Evolutionary conservation across 768 basidiomycete genomes (phyloP).

Genomic region (Leccinum sublutescens): DNA sequence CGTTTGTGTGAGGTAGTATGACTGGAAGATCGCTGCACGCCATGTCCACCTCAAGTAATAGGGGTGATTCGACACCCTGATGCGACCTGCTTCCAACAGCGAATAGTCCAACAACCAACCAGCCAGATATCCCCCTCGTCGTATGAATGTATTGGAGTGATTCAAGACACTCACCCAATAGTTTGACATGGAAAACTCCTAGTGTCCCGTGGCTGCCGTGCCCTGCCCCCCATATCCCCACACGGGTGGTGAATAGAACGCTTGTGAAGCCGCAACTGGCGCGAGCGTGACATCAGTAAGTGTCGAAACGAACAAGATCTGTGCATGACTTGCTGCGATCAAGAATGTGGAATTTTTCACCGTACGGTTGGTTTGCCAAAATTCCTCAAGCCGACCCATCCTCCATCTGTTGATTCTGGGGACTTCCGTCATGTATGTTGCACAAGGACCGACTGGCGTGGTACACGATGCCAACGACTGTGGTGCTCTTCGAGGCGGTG

Average conservation of each 20-base stretch:
- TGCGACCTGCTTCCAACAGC: background rate
- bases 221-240: slow-evolving; percentile 2
- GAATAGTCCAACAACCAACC: slow-evolving; percentile 5
- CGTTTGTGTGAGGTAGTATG: slow-evolving; percentile 29
- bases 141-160: slow-evolving; percentile 28
- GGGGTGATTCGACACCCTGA: slow-evolving; percentile 2
- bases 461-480: slow-evolving; percentile 1
- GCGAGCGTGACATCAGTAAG: slow-evolving; percentile 21
- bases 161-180: slow-evolving; percentile 31
- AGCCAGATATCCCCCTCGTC: slow-evolving; percentile 21
- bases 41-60: slow-evolving; percentile 8
- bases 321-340: slow-evolving; percentile 22
- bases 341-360: slow-evolving; percentile 28
- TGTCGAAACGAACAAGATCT: slow-evolving; percentile 21
- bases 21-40: slow-evolving; percentile 12
- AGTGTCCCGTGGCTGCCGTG: slow-evolving; percentile 1
- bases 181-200: slow-evolving; percentile 15
- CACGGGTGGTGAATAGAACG: slow-evolving; percentile 12
- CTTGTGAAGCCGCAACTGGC: slow-evolving; percentile 15
- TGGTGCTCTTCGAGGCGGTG: slow-evolving; percentile 14
- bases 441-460: background rate
- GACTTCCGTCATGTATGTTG: background rate
- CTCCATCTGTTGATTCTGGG: slow-evolving; percentile 2
- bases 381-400: slow-evolving; percentile 5
- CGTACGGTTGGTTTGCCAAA: slow-evolving; percentile 16